phyloP scores from a whole-genome alignment of 139 green algal genomes.

The Astrephomene gubernaculifera region DNA sequence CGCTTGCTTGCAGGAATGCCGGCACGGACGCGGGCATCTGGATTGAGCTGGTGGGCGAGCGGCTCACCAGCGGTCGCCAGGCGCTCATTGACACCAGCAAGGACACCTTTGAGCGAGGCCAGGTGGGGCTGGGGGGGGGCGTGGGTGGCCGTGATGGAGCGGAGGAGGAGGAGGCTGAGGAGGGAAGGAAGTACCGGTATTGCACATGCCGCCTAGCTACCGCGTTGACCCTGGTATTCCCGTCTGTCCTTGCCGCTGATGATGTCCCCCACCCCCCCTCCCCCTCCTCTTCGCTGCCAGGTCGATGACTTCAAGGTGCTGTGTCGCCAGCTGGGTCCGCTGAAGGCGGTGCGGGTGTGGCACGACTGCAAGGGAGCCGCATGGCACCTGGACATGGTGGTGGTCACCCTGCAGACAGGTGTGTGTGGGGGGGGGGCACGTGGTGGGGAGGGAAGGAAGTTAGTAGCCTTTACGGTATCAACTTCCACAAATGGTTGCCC shows the following conservation, averaged over 20 bases:
- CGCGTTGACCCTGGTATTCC: not conserved
- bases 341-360: conserved; percentile 49
- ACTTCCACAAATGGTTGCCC: too few relatives aligned
- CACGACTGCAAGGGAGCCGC: conserved; percentile 43
- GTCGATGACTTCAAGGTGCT: conserved; percentile 54
- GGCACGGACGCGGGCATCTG: conserved; percentile 55
- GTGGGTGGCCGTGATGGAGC: not conserved
- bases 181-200: too few relatives aligned
- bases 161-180: too few relatives aligned
- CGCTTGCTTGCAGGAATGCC: conserved; percentile 22
- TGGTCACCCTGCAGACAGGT: conserved; percentile 43
- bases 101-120: conserved; percentile 57
- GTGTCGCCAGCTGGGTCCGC: conserved; percentile 43
- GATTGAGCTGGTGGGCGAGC: conserved; percentile 51
- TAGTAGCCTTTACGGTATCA: too few relatives aligned
- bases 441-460: too few relatives aligned
- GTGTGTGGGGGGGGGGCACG: not conserved
- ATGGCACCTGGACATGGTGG: conserved; percentile 68
- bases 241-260: too few relatives aligned
- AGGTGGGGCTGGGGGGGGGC: not conserved
- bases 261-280: not conserved
- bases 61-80: conserved; percentile 43
- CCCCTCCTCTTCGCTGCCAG: not conserved
- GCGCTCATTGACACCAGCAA: conserved; percentile 50
- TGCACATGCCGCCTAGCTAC: too few relatives aligned